Percentiles rank a stretch among this genome's conserved stretches.
Conservation (phyloP, 345 rosid species). For the Stellera chamaejasme region DNA sequence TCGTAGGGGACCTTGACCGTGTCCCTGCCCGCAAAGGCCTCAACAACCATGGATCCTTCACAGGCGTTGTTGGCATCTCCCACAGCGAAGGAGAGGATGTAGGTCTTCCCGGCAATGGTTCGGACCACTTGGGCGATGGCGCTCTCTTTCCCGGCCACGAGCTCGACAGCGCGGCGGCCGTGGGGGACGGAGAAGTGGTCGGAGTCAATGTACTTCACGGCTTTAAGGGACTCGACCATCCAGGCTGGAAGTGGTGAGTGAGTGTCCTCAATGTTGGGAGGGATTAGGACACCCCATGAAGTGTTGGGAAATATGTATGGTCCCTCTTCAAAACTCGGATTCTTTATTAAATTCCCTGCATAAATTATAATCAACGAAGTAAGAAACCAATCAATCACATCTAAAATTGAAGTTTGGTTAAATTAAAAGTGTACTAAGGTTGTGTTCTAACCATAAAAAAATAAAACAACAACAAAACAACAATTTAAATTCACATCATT, state of each 20-base stretch:
- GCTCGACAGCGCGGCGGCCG: constrained; percentile 63
- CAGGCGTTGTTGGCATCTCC: constrained; percentile 76
- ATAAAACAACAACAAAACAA: no score
- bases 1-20: constrained; percentile 48
- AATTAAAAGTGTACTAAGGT: no score
- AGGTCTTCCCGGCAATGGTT: constrained; percentile 42
- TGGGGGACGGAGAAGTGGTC: constrained; percentile 60
- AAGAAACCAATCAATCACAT: constrained; percentile 1
- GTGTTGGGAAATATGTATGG: constrained; percentile 64
- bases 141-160: constrained; percentile 84
- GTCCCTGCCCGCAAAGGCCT: constrained; percentile 61
- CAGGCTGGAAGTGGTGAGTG: constrained; percentile 79
- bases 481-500: no score
- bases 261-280: constrained; percentile 72
- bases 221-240: constrained; percentile 81
- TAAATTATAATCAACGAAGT: not conserved
- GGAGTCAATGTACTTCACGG: constrained; percentile 69
- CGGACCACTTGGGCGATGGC: constrained; percentile 62
- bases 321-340: constrained; percentile 80
- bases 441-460: no score
- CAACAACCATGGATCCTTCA: constrained; percentile 59
- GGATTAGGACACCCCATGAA: constrained; percentile 68
- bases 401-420: not conserved
- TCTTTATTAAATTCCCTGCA: constrained; percentile 61
- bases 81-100: constrained; percentile 49